phyloP scores from a whole-genome alignment of 345 rosid genomes.

The Triadica sebifera region DNA sequence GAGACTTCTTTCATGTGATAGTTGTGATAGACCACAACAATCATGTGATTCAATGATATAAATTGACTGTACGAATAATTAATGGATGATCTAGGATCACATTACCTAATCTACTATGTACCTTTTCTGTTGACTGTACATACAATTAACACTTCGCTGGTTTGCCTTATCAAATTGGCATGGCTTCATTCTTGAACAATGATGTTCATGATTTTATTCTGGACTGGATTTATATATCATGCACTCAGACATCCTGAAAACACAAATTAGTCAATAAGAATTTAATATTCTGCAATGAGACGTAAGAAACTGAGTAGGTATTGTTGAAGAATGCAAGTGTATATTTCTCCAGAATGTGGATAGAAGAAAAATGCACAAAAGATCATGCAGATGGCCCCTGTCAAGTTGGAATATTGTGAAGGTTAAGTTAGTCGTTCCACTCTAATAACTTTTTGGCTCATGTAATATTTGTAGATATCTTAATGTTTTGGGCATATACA shows the following conservation, averaged over 20 bases:
- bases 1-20: not conserved
- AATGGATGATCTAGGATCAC: not conserved
- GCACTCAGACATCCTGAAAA: not conserved
- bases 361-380: not conserved
- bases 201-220: not conserved
- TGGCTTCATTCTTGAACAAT: not conserved
- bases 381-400: not conserved
- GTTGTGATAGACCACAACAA: not conserved
- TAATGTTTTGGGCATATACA: not conserved
- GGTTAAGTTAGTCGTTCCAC: not conserved
- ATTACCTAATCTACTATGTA: not conserved
- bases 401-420: not conserved
- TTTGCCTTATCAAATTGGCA: not conserved
- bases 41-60: not conserved
- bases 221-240: not conserved
- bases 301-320: not conserved
- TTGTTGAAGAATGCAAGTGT: not conserved
- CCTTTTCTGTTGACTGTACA: not conserved
- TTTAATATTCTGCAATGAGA: not conserved
- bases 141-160: not conserved
- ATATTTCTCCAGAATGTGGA: not conserved
- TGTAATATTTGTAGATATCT: not conserved
- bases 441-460: not conserved
- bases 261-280: not conserved
- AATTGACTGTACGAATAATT: not conserved